A percentile compares a stretch with the other conserved stretches of the same genome.
Conservation (phyloP, 352 stramenopile genomes). For the Phytopythium helicoides region DNA sequence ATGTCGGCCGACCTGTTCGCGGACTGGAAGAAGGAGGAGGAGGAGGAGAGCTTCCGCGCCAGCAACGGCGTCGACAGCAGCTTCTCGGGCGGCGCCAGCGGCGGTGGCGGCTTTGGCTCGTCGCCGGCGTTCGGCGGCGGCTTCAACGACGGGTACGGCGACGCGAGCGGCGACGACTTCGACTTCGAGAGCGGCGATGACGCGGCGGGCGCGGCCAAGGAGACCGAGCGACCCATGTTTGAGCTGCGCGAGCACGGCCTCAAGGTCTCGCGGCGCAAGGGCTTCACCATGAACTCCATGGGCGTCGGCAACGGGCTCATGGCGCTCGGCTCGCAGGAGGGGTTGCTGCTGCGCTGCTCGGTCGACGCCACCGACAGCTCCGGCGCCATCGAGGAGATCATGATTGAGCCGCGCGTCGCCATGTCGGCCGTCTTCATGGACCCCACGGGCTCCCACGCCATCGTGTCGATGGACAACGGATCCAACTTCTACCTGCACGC, state of each 20-base stretch:
- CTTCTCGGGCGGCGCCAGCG: constrained; percentile 12
- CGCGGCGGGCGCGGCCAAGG: constrained; percentile 30
- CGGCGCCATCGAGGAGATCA: constrained; percentile 81
- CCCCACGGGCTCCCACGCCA: constrained; percentile 71
- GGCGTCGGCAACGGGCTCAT: constrained; percentile 79
- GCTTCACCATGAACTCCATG: constrained; percentile 83
- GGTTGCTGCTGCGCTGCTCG: constrained; percentile 75
- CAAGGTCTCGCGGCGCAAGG: constrained; percentile 82
- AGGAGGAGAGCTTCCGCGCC: constrained; percentile 22
- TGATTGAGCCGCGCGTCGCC: constrained; percentile 84
- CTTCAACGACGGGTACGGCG: constrained; percentile 17
- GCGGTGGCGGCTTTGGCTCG: constrained; percentile 39
- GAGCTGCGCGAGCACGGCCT: constrained; percentile 84
- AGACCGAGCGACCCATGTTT: constrained; percentile 82
- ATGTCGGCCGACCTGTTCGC: constrained; percentile 90
- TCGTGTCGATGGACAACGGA: constrained; percentile 88
- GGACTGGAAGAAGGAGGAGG: constrained; percentile 87
- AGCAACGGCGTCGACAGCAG: constrained; percentile 11
- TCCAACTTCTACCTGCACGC: constrained; percentile 87
- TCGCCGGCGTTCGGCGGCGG: constrained; percentile 33
- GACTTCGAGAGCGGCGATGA: constrained; percentile 68
- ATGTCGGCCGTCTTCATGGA: constrained; percentile 84
- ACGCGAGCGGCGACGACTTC: constrained; percentile 65
- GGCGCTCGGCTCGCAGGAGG: constrained; percentile 80
- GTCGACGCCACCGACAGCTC: constrained; percentile 75